Evolutionary conservation across 306 rosid genomes (phyloP), one percentile per base, ranked within the genome.

Genomic region (Acacia melanoxylon): DNA sequence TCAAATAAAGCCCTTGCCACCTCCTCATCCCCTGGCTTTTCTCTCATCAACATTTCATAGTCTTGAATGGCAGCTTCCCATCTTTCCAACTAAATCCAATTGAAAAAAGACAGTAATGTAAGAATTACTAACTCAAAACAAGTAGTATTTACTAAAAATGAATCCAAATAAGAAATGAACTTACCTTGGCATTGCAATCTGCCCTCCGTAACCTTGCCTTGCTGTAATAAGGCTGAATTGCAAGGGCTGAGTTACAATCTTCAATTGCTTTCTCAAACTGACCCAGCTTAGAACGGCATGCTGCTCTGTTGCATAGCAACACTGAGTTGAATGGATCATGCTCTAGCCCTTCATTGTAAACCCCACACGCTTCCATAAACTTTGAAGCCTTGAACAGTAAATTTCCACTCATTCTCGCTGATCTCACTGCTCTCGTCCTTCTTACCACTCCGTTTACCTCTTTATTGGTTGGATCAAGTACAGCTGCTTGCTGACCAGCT

Each of bases 241-340:
- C 42, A 63, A 96, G 98, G 51, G 99, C 97, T 10, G 91, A 85
- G 42, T 86, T 85, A 84, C 99, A 96, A 82, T 96, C 99, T 79
- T 96, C 99, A 72, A 94, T 85, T 72, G 98, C 99, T 88, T 92
- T 96, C 80, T 96, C 99, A 8, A 83, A 92, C 79, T 92, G 99
- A 12, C 93, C 90, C 1, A 96, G 90, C 85, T 96, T 96, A 17
- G 97, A 92, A 27, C 94, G 99, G 78, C 98, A 91, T 5, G 99
- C 98, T 33, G 97, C 99, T 79, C 99, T 91, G 83, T 96, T 96
- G 90, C 97, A 92, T 65, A 94, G 81, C 56, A 96, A 85, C 72
- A 96, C 91, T 2, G 99, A 87, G 85, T 92, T 96, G 87, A 81
- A 61, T 1, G 91, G 90, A 77, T 94, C 94, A 68, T 89, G 81